These are phyloP conservation scores for Phylloboletellus chloephorus DNA, from an alignment of 1,284 basidiomycete genomes.

Conservation along the genomic window DNA sequence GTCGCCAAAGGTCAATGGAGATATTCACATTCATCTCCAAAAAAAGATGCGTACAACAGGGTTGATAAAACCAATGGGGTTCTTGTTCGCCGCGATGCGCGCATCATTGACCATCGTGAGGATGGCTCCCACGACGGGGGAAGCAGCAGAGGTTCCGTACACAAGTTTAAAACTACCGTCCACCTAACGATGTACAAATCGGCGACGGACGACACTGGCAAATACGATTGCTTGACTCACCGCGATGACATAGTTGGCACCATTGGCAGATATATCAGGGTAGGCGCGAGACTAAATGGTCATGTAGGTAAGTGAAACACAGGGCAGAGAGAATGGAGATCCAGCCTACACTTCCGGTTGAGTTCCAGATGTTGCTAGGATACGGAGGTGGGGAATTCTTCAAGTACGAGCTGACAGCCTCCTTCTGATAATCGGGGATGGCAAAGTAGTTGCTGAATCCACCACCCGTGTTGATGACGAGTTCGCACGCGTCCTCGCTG, in stretches of 20 bases:
- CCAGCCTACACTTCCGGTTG: conserved; percentile 32
- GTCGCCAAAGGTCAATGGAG: not conserved
- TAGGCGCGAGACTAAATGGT: conserved; percentile 37
- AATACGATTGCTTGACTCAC: conserved; percentile 16
- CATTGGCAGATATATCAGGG: conserved; percentile 39
- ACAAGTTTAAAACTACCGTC: conserved; percentile 35
- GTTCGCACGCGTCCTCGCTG: conserved; percentile 36
- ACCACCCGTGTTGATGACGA: conserved; percentile 42
- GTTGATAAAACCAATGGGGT: conserved; percentile 37
- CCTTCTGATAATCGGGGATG: conserved; percentile 35
- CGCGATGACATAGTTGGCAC: conserved; percentile 40
- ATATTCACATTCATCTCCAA: conserved; percentile 14
- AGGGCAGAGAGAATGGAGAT: no score
- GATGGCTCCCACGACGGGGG: conserved; percentile 38
- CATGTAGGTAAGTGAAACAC: no score
- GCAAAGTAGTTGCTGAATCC: conserved; percentile 43
- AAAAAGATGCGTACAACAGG: no score
- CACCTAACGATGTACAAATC: conserved; percentile 14
- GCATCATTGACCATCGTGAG: conserved; percentile 46
- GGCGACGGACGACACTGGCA: not conserved
- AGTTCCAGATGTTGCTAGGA: conserved; percentile 40
- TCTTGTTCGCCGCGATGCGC: conserved; percentile 34
- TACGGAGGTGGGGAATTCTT: conserved; percentile 28
- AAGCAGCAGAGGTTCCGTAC: conserved; percentile 34
- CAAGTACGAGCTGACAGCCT: conserved; percentile 32